Evolutionary conservation across 371 early-diverging fungal species (phyloP).

Genomic region (Gilbertella persicaria): DNA sequence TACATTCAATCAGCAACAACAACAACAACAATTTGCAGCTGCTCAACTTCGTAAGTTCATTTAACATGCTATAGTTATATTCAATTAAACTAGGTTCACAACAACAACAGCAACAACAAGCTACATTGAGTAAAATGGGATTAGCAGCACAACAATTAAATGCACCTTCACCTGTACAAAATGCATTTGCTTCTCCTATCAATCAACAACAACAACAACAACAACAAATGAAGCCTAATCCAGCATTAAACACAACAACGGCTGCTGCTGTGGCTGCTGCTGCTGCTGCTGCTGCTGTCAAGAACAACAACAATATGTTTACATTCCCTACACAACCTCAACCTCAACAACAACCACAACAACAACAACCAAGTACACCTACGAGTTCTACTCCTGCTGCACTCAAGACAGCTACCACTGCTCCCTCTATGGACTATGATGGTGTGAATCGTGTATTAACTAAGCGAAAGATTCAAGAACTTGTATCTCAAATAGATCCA

Average conservation of each 20-base stretch:
- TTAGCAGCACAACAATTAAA: slow-evolving; percentile 7
- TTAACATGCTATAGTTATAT: not conserved
- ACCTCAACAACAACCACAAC: slow-evolving; percentile 11
- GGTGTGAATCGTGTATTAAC: slow-evolving; percentile 55
- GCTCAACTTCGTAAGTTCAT: slow-evolving; percentile 31
- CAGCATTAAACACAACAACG: not conserved
- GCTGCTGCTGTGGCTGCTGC: slow-evolving; percentile 25
- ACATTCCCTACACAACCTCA: slow-evolving; percentile 17
- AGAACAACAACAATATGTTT: slow-evolving; percentile 23
- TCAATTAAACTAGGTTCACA: slow-evolving; percentile 12
- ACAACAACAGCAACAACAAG: slow-evolving; percentile 18
- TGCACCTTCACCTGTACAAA: not conserved
- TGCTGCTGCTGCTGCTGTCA: slow-evolving; percentile 15
- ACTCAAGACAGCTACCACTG: not conserved
- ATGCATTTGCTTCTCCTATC: slow-evolving; percentile 10
- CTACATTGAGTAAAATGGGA: slow-evolving; percentile 20
- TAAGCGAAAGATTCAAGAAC: slow-evolving; percentile 86
- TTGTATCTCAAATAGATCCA: slow-evolving; percentile 89
- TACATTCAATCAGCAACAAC: slow-evolving; percentile 20
- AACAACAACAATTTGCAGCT: slow-evolving; percentile 17
- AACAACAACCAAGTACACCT: slow-evolving; percentile 7
- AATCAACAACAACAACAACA: slow-evolving; percentile 22
- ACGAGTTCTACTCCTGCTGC: not conserved
- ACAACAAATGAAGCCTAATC: slow-evolving; percentile 5
- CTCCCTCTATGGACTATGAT: slow-evolving; percentile 32